These are phyloP conservation scores for Penicillium turbatum DNA, from an alignment of 495 filamentous ascomycete genomes.

Conservation along the genomic window DNA sequence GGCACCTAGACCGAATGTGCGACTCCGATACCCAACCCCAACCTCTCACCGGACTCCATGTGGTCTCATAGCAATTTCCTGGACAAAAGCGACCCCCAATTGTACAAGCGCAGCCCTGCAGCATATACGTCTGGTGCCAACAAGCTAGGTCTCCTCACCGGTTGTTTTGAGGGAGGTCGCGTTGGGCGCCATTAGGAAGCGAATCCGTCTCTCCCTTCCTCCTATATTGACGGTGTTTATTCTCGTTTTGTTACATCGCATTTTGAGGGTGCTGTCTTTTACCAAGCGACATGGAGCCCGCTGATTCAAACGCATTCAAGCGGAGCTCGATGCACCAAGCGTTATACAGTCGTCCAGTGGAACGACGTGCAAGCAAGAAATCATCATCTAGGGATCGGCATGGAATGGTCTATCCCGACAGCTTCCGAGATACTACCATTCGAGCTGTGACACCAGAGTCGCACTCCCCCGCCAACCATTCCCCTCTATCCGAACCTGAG, in stretches of 20 bases:
- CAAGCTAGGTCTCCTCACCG: constrained; percentile 8
- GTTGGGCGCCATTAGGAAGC: constrained; percentile 14
- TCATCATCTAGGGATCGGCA: constrained; percentile 51
- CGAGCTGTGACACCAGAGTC: constrained; percentile 49
- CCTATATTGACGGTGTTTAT: constrained; percentile 26
- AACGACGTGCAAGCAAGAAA: constrained; percentile 51
- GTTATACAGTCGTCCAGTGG: constrained; percentile 42
- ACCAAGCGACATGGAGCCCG: constrained; percentile 41
- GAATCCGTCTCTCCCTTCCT: constrained; percentile 4
- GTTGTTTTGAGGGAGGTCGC: constrained; percentile 21
- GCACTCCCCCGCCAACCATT: constrained; percentile 30
- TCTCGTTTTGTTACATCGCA: constrained; percentile 14
- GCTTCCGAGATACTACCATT: constrained; percentile 45
- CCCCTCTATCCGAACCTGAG: constrained; percentile 40
- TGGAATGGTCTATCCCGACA: constrained; percentile 51
- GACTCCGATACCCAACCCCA: constrained; percentile 17
- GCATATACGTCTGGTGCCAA: constrained; percentile 23
- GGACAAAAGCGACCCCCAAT: constrained; percentile 36
- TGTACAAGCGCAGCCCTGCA: constrained; percentile 34
- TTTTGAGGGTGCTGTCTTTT: constrained; percentile 7
- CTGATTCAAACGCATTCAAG: constrained; percentile 41
- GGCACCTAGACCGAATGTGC: constrained; percentile 36
- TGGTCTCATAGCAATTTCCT: constrained; percentile 39
- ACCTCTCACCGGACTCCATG: constrained; percentile 39
- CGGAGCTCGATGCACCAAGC: constrained; percentile 44